phyloP scores from a whole-genome alignment of 352 stramenopile species.

The Globisporangium takayamanum region DNA sequence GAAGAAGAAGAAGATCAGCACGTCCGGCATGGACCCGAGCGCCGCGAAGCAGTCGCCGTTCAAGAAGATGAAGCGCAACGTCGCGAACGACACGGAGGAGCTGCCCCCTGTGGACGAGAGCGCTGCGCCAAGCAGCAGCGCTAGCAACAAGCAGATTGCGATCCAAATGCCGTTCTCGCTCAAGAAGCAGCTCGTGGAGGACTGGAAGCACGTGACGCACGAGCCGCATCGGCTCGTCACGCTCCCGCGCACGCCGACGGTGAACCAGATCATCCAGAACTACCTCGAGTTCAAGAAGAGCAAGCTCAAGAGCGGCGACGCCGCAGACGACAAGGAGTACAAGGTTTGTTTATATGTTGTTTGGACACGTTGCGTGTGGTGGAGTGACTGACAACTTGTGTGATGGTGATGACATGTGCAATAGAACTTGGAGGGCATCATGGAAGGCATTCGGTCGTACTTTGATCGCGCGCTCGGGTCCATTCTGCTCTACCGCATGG shows the following conservation, averaged over 20 bases:
- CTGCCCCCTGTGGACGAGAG: constrained; percentile 22
- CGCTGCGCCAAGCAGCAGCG: constrained; percentile 7
- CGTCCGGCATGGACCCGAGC: constrained; percentile 40
- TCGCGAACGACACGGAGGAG: constrained; percentile 66
- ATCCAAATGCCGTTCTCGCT: constrained; percentile 88
- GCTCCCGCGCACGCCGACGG: constrained; percentile 73
- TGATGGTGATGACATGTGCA: not conserved
- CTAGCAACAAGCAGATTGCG: constrained; percentile 36
- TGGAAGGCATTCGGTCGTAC: constrained; percentile 83
- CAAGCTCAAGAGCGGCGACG: constrained; percentile 50
- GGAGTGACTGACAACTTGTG: not conserved
- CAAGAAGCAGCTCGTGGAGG: constrained; percentile 89
- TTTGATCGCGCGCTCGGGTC: constrained; percentile 87
- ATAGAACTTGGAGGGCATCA: constrained; percentile 72
- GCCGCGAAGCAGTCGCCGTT: constrained; percentile 60
- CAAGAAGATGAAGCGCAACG: constrained; percentile 65
- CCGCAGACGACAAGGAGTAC: constrained; percentile 62
- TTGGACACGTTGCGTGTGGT: not conserved
- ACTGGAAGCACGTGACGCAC: constrained; percentile 87
- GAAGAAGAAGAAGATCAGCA: constrained; percentile 64
- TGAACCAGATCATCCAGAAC: constrained; percentile 72
- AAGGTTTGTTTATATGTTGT: constrained; percentile 26
- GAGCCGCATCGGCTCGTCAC: constrained; percentile 72
- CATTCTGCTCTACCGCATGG: constrained; percentile 89
- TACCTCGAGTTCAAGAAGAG: constrained; percentile 73